Percentiles rank a stretch among this genome's conserved stretches.
Conservation (phyloP, 2,329 filamentous ascomycete genomes). For the Colletotrichum zoysiae region DNA sequence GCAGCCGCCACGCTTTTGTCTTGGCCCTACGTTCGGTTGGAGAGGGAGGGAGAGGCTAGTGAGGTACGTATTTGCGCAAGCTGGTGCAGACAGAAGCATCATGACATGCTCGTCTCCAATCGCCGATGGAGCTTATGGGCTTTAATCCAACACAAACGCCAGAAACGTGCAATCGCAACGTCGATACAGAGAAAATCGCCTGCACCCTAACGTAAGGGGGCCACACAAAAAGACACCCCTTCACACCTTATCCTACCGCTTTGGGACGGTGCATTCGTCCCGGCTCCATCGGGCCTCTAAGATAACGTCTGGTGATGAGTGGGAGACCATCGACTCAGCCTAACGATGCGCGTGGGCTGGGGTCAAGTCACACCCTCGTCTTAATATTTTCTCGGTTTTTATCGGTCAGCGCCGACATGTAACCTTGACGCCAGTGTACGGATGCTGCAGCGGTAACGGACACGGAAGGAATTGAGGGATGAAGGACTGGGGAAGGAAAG, state of each 20-base stretch:
- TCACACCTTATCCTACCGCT: slow-evolving; percentile 22
- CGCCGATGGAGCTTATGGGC: background rate
- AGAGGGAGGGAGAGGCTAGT: slow-evolving; percentile 22
- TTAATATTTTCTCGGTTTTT: background rate
- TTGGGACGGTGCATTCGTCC: slow-evolving; percentile 19
- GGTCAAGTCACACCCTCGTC: background rate
- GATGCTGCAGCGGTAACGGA: background rate
- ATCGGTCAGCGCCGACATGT: background rate
- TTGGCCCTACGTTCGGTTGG: background rate
- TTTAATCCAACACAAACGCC: background rate
- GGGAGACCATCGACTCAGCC: background rate
- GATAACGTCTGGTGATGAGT: slow-evolving; percentile 7
- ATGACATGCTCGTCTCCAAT: slow-evolving; percentile 37
- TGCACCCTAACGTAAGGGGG: slow-evolving; percentile 34
- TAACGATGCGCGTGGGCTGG: background rate
- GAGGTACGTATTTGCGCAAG: background rate
- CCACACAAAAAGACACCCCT: slow-evolving; percentile 16
- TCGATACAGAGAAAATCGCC: slow-evolving; percentile 17
- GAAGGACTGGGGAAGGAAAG: background rate
- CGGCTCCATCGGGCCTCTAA: slow-evolving; percentile 5
- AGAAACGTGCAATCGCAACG: slow-evolving; percentile 22
- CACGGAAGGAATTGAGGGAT: background rate
- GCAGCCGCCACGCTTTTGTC: slow-evolving; percentile 34
- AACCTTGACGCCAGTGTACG: background rate
- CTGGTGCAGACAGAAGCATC: slow-evolving; percentile 14